A percentile compares a stretch with the other conserved stretches of the same genome.
These are phyloP conservation scores for Septoria linicola DNA, from an alignment of 2,329 filamentous ascomycete species.

Conservation along the genomic window DNA sequence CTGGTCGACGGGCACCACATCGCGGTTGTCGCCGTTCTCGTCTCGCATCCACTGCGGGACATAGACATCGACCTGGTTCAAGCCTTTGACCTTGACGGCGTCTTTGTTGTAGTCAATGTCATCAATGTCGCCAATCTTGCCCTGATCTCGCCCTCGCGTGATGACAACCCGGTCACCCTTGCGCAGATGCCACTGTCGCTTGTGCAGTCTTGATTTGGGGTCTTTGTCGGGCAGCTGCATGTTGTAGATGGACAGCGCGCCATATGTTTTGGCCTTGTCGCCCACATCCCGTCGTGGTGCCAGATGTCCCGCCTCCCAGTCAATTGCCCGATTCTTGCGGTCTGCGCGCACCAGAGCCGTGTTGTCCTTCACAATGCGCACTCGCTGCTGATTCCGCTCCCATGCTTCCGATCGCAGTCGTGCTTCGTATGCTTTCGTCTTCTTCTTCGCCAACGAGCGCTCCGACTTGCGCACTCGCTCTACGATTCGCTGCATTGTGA, in stretches of 20 bases:
- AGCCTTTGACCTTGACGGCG: constrained; percentile 38
- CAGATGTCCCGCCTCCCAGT: constrained; percentile 75
- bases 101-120: constrained; percentile 48
- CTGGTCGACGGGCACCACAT: constrained; percentile 39
- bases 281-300: constrained; percentile 75
- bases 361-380: constrained; percentile 28
- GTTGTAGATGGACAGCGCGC: constrained; percentile 42
- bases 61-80: constrained; percentile 47
- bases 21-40: constrained; percentile 42
- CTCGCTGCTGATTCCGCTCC: constrained; percentile 32
- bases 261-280: constrained; percentile 57
- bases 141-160: constrained; percentile 73
- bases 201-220: constrained; percentile 19
- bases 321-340: constrained; percentile 63
- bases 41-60: constrained; percentile 44
- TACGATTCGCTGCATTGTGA: constrained; percentile 24
- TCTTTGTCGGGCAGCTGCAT: constrained; percentile 32
- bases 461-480: constrained; percentile 19
- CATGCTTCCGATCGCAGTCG: constrained; percentile 31
- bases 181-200: constrained; percentile 37
- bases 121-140: constrained; percentile 74
- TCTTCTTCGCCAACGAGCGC: constrained; percentile 13
- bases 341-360: constrained; percentile 46
- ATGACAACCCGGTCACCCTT: constrained; percentile 79
- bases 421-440: constrained; percentile 10